Evolutionary conservation across 768 basidiomycete genomes (phyloP).

Genomic region (Russula dissimulans): DNA sequence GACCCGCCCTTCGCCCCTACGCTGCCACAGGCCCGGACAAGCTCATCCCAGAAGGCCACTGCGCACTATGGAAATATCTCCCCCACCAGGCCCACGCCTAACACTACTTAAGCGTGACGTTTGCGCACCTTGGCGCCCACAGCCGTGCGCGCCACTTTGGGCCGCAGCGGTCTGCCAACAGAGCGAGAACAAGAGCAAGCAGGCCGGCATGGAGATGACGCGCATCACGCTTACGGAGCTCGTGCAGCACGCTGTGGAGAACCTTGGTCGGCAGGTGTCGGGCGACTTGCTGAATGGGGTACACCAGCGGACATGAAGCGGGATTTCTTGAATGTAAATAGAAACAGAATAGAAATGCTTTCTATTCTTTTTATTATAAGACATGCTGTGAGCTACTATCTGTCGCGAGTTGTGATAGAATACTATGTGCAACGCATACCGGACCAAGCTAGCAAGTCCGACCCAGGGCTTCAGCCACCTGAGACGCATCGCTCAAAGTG

Average conservation of each 20-base stretch:
- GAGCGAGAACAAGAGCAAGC: neutral
- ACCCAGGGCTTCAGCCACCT: no score
- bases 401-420: no score
- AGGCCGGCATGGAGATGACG: neutral
- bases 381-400: no score
- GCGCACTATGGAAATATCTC: conserved; percentile 63
- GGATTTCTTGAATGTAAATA: no score
- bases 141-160: conserved; percentile 26
- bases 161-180: no score
- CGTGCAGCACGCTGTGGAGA: conserved; percentile 26
- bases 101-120: conserved; percentile 44
- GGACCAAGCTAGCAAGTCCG: no score
- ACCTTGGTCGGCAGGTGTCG: conserved; percentile 21
- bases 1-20: neutral
- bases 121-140: conserved; percentile 57
- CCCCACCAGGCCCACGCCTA: conserved; percentile 54
- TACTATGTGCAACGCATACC: no score
- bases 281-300: conserved; percentile 7
- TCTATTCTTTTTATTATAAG: no score
- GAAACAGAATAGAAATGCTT: no score
- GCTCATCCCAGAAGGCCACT: conserved; percentile 85
- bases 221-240: conserved; percentile 27
- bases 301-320: no score
- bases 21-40: conserved; percentile 58
- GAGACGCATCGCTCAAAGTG: no score